phyloP scores from a whole-genome alignment of 176 grass and related monocot species.

The Coix lacrymajobi region DNA sequence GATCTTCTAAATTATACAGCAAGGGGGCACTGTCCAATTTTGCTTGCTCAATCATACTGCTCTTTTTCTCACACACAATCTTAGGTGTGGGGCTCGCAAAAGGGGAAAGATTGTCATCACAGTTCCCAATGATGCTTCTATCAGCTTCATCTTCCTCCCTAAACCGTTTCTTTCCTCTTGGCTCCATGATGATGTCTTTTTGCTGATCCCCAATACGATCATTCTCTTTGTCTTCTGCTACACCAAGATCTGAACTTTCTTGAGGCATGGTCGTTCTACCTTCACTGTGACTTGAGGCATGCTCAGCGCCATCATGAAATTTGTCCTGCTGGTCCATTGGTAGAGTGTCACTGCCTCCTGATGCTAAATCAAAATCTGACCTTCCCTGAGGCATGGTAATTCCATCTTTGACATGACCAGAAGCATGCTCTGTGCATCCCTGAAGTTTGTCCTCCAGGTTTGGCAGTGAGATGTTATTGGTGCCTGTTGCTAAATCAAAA shows the following conservation, averaged over 20 bases:
- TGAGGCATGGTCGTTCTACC: not conserved
- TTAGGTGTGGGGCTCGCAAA: not conserved
- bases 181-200: not conserved
- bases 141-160: not conserved
- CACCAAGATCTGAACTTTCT: not conserved
- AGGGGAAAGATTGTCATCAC: not conserved
- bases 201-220: not conserved
- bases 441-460: not conserved
- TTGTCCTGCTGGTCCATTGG: not conserved
- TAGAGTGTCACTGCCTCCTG: not conserved
- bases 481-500: too few relatives aligned
- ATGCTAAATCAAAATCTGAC: not conserved
- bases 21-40: not conserved
- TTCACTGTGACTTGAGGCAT: not conserved
- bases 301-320: not conserved
- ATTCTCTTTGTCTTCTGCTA: not conserved
- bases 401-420: not conserved
- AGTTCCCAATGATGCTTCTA: not conserved
- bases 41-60: not conserved
- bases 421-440: not conserved
- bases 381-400: not conserved
- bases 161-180: not conserved
- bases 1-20: not conserved
- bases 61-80: not conserved
- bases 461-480: too few relatives aligned